phyloP scores from a whole-genome alignment of 1,139 yeast genomes.

The Sugiyamaella sp. region DNA sequence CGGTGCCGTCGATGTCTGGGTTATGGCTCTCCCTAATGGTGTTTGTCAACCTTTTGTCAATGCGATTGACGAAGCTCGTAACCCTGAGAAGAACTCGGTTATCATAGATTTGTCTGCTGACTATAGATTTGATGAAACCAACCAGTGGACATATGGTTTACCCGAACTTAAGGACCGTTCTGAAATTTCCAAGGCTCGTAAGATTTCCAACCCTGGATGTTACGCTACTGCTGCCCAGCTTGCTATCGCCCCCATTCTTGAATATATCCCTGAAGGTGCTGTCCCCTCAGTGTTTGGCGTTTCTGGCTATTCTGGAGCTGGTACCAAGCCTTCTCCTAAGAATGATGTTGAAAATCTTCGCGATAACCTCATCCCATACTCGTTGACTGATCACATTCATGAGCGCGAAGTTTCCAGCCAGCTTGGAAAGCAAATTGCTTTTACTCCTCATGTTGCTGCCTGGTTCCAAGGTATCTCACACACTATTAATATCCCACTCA shows the following conservation, averaged over 20 bases:
- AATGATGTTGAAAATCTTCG: constrained; percentile 75
- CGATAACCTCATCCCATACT: constrained; percentile 90
- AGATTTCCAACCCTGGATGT: constrained; percentile 97
- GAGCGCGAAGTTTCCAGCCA: constrained; percentile 88
- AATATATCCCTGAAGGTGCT: constrained; percentile 55
- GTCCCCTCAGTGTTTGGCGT: constrained; percentile 90
- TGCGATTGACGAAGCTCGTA: constrained; percentile 71
- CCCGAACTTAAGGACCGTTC: constrained; percentile 72
- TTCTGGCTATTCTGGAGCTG: constrained; percentile 98
- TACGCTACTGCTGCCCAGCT: constrained; percentile 97
- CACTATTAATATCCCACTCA: constrained; percentile 88
- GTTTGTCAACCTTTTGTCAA: constrained; percentile 97
- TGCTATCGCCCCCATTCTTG: constrained; percentile 80
- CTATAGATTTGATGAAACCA: constrained; percentile 86
- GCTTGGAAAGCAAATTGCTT: constrained; percentile 78
- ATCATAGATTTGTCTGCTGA: constrained; percentile 95
- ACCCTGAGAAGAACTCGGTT: constrained; percentile 58
- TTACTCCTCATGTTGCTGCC: constrained; percentile 96
- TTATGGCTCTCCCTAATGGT: constrained; percentile 98
- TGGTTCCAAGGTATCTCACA: constrained; percentile 99
- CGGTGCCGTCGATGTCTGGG: constrained; percentile 91
- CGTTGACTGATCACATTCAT: constrained; percentile 94
- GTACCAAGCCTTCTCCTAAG: constrained; percentile 97
- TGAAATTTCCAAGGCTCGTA: constrained; percentile 69
- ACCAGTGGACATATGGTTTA: constrained; percentile 90